These are phyloP conservation scores for Didymella glomerata DNA, from an alignment of 2,329 filamentous ascomycete genomes.

Conservation along the genomic window DNA sequence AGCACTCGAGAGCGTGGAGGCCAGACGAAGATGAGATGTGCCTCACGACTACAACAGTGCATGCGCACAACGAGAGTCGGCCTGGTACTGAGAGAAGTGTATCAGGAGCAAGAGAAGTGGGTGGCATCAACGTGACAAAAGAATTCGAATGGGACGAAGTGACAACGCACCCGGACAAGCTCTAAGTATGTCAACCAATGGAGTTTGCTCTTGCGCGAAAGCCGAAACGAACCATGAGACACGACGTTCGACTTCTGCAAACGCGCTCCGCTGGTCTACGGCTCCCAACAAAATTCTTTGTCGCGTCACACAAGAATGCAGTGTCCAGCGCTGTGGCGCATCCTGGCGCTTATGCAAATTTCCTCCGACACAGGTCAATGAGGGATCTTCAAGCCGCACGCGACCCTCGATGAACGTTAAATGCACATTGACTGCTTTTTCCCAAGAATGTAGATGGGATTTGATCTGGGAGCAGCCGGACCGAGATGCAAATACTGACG, in stretches of 20 bases:
- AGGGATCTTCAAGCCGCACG: neutral
- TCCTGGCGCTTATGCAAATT: neutral
- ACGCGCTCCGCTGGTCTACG: neutral
- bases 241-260: neutral
- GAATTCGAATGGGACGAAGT: conserved; percentile 36
- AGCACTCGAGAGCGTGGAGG: conserved; percentile 25
- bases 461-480: neutral
- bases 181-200: neutral
- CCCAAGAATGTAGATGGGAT: neutral
- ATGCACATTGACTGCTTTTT: neutral
- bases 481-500: neutral
- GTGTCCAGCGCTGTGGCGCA: neutral
- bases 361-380: neutral
- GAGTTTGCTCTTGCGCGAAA: neutral
- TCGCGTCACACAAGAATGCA: neutral
- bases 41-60: conserved; percentile 28
- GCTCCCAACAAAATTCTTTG: neutral
- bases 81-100: conserved; percentile 3
- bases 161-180: neutral
- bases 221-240: neutral
- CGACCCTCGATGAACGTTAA: neutral
- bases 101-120: conserved; percentile 5
- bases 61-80: conserved; percentile 19
- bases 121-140: conserved; percentile 29
- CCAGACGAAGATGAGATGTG: conserved; percentile 37